Evolutionary conservation across 371 early-diverging fungal species (phyloP).

Genomic region (Nematocida sp.): DNA sequence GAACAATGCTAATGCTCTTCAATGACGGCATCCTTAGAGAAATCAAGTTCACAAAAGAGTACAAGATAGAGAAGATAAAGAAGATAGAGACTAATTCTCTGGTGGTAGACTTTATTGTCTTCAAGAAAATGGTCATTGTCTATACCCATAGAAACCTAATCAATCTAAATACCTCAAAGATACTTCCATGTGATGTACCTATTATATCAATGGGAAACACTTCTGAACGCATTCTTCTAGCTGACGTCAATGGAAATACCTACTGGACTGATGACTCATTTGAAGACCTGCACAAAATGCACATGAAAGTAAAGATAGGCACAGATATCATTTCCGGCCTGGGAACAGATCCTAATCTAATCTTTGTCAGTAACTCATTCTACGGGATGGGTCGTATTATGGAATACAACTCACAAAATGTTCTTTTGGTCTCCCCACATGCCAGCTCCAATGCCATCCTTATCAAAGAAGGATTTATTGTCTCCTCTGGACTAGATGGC

Average conservation of each 20-base stretch:
- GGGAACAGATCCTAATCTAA: constrained; percentile 9
- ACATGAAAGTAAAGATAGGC: constrained; percentile 40
- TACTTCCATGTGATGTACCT: constrained; percentile 27
- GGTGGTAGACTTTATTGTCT: constrained; percentile 14
- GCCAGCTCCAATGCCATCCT: constrained; percentile 37
- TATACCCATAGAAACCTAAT: constrained; percentile 30
- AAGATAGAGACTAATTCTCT: constrained; percentile 15
- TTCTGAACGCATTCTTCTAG: constrained; percentile 14
- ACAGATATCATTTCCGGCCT: constrained; percentile 25
- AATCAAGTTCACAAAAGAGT: not conserved
- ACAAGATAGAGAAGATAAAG: not conserved
- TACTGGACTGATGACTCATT: not conserved
- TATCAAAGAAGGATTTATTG: constrained; percentile 30
- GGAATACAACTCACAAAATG: not conserved
- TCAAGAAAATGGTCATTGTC: constrained; percentile 11
- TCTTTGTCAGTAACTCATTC: constrained; percentile 48
- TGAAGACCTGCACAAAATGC: constrained; percentile 10
- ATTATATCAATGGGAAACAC: constrained; percentile 26
- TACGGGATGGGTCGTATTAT: constrained; percentile 42
- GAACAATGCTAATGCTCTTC: constrained; percentile 15
- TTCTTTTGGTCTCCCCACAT: constrained; percentile 34
- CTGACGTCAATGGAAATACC: constrained; percentile 37
- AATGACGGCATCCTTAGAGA: constrained; percentile 35
- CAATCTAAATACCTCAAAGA: constrained; percentile 20
- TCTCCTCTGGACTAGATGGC: constrained; percentile 45